Evolutionary conservation across 23 red algal species (phyloP).

Genomic region (Gracilariopsis chorda): DNA sequence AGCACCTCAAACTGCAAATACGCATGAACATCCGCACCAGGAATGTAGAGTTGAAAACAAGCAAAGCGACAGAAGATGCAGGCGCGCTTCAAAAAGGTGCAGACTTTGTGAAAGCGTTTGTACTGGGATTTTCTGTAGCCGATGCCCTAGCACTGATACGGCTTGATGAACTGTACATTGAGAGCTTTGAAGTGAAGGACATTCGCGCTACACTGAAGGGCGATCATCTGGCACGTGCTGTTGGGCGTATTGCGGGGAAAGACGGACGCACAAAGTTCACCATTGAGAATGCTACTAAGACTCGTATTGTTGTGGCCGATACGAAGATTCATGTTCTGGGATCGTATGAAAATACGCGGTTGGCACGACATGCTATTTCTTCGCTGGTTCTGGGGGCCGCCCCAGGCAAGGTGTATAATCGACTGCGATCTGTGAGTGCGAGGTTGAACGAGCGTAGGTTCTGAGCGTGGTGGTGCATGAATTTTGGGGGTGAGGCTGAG

Average conservation of each 20-base stretch:
- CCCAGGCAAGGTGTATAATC: conserved; percentile 95
- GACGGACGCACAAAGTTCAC: conserved; percentile 95
- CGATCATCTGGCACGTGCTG: conserved; percentile 87
- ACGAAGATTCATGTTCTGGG: conserved; percentile 94
- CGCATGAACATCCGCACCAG: conserved; percentile 86
- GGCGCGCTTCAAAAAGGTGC: conserved; percentile 88
- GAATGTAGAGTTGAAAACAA: conserved; percentile 75
- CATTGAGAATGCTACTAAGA: conserved; percentile 96
- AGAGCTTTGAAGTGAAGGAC: conserved; percentile 89
- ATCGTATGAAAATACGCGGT: conserved; percentile 77
- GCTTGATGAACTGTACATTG: conserved; percentile 91
- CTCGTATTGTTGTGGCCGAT: conserved; percentile 93
- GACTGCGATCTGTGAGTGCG: conserved; percentile 67
- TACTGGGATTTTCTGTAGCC: conserved; percentile 83
- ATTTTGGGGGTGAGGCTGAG: no score
- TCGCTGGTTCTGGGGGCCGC: conserved; percentile 91
- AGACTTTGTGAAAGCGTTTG: conserved; percentile 89
- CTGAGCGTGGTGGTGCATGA: conserved; percentile 10
- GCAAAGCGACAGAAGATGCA: conserved; percentile 62
- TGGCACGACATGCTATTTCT: conserved; percentile 86
- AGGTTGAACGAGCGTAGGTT: conserved; percentile 83
- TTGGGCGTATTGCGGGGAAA: conserved; percentile 92
- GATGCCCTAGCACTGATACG: conserved; percentile 91
- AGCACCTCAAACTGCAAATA: conserved; percentile 90
- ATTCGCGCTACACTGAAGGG: conserved; percentile 83